Base-by-base conservation (phyloP, 306 rosid genomes). In the Fagus crenata region DNA sequence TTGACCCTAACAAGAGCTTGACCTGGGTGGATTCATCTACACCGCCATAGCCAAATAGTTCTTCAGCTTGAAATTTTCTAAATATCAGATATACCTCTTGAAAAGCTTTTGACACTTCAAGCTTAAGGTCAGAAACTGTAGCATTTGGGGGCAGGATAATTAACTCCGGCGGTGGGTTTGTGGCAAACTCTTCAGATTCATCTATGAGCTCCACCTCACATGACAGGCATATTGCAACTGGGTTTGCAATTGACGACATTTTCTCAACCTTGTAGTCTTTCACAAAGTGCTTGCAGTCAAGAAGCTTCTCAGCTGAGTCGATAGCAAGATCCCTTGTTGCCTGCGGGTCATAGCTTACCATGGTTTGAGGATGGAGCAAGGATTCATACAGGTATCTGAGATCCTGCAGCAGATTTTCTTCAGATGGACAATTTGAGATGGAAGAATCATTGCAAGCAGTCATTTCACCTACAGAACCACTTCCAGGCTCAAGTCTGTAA, bases 241-340 rank as follows among this genome's bases (percentile, higher is more conserved):
- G 74, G 67, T 79, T 85, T 58, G 82, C 76, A 49, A 75, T 68
- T 11, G 78, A 78, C 8, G 78, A 18, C 76, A 75, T 73, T 64
- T 53, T 76, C 73, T 89, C 93, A 22, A 86, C 85, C 69, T 65
- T 75, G 78, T 88, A 95, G 80, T 86, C 87, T 86, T 92, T 95
- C 53, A 90, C 88, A 77, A 92, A 95, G 86, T 95, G 98, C 89
- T 95, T 95, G 96, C 97, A 95, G 86, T 95, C 97, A 53, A 95
- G 84, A 74, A 95, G 93, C 79, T 90, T 95, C 69, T 87, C 87
- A 40, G 93, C 92, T 6, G 95, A 86, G 83, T 83, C 84, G 74
- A 84, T 71, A 17, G 90, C 96, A 33, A 81, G 80, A 78, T 64
- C 87, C 84, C 90, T 86, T 55, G 82, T 87, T 76, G 73, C 88